Base-by-base conservation (phyloP, 1,284 basidiomycete genomes). In the Malassezia sp. region DNA sequence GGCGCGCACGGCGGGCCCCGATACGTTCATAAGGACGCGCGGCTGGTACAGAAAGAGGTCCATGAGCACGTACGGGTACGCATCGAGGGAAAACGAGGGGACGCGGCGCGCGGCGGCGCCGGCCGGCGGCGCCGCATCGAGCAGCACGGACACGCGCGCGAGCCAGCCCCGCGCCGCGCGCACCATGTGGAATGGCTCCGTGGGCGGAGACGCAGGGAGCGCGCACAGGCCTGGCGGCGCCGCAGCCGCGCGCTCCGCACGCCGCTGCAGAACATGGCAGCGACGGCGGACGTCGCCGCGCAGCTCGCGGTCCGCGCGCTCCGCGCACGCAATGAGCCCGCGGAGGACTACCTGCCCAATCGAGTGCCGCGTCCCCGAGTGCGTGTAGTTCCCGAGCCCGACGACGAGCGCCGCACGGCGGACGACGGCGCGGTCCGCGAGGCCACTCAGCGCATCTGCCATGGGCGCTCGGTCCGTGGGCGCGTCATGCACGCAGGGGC, bases 331-430 rank as follows among this genome's bases (percentile, higher is more conserved):
- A 4, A 40, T 21, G 14, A 50, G 37, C 14, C 30, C 32, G 2
- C 15, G 15, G 2, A 50, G 42, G 12, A 38, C 30, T 27, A 36
- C 44, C 42, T 50, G 48, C 14, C 42, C 48, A 11, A 50, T 44
- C 18, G 48, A 50, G 28, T 50, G 48, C 9, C 48, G 48, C 23
- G 48, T 50, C 4, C 21, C 12, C 5, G 48, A 42, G 24, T 50
- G 48, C 14, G 42, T 45, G 21, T 50, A 50, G 42, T 50, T 50
- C 9, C 48, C 48, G 5, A 50, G 42, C 11, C 42, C 48, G 4
- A 34, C 48, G 3, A 50, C 10, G 9, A 50, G 28, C 24, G 38
- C 48, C 6, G 42, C 29, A 10, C 42, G 42, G 18, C 36, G 35
- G 14, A 45, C 32, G 22, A 50, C 42, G 11, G 27, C 31, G 31